Conservation (phyloP, 305 asterid species). For the Withania somnifera region DNA sequence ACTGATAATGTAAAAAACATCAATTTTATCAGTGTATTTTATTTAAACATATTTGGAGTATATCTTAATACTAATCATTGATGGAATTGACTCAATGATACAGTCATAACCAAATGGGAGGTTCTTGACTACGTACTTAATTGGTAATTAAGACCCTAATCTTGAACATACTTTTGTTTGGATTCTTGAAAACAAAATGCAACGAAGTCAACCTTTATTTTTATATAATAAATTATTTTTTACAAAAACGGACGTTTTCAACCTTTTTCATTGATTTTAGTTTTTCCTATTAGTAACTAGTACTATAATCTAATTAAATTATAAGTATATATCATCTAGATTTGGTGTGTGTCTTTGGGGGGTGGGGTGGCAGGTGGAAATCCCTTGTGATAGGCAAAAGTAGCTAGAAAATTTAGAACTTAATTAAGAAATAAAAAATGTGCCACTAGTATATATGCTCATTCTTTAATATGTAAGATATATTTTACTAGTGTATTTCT, state of each 20-base stretch:
- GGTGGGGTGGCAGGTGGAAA: too few relatives aligned
- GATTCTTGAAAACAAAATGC: not conserved
- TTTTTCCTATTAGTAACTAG: not conserved
- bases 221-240: not conserved
- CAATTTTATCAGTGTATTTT: not conserved
- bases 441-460: not conserved
- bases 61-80: not conserved
- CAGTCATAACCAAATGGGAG: not conserved
- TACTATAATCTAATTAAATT: not conserved
- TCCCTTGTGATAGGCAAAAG: not conserved
- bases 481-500: not conserved
- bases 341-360: too few relatives aligned
- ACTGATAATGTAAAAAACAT: too few relatives aligned
- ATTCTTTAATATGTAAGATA: not conserved
- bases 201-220: not conserved
- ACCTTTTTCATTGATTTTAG: not conserved
- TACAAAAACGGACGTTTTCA: not conserved
- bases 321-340: not conserved
- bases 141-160: not conserved
- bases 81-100: not conserved
- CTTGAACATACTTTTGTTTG: not conserved
- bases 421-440: not conserved
- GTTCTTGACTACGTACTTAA: slow-evolving; percentile 1
- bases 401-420: not conserved
- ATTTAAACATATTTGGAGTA: not conserved